These are phyloP conservation scores for Herpetospermum pedunculosum DNA, from an alignment of 306 rosid genomes.

Conservation along the genomic window DNA sequence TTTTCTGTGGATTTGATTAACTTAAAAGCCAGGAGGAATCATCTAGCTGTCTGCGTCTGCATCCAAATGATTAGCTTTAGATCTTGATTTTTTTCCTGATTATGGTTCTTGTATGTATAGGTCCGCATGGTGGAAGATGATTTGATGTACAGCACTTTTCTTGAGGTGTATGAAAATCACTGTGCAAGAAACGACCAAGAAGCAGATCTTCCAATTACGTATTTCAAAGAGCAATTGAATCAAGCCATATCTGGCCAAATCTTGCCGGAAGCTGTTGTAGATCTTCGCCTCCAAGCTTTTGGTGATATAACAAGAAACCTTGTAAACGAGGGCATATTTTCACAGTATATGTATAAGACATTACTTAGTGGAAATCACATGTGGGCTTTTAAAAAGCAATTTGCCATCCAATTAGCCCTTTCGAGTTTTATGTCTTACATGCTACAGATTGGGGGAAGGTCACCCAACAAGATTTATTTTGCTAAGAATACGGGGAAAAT, in stretches of 20 bases:
- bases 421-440: conserved; percentile 89
- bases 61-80: background rate
- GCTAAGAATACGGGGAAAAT: conserved; percentile 97
- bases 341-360: conserved; percentile 96
- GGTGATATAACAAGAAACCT: conserved; percentile 55
- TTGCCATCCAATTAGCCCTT: conserved; percentile 96
- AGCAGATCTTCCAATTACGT: conserved; percentile 94
- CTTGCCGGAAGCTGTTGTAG: conserved; percentile 78
- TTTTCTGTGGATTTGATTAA: background rate
- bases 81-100: background rate
- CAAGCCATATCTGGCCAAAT: conserved; percentile 92
- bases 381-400: conserved; percentile 99
- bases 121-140: conserved; percentile 99
- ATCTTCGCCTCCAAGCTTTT: conserved; percentile 88
- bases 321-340: conserved; percentile 83
- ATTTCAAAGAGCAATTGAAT: conserved; percentile 91
- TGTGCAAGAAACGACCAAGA: conserved; percentile 92
- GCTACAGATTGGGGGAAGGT: conserved; percentile 98
- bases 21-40: background rate
- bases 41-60: background rate
- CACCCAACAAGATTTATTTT: conserved; percentile 91
- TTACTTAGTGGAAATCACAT: conserved; percentile 79
- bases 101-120: conserved; percentile 27
- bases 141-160: conserved; percentile 96
- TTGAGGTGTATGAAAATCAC: conserved; percentile 98